These are phyloP conservation scores for Salisapilia sapeloensis DNA, from an alignment of 352 stramenopile species.

Conservation along the genomic window DNA sequence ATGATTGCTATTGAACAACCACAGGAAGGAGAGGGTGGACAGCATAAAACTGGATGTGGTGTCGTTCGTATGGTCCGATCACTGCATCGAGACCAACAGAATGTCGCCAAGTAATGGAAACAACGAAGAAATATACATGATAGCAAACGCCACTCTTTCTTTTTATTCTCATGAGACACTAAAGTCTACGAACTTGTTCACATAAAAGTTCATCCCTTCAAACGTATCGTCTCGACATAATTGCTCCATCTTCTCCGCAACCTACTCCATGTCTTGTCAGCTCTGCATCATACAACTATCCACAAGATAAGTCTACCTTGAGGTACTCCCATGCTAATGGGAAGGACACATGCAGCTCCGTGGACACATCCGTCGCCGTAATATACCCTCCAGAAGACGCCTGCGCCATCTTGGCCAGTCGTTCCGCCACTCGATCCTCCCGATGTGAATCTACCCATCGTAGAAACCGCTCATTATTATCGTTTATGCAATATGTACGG, in stretches of 20 bases:
- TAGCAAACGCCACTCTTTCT: background rate
- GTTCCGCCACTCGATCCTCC: slow-evolving; percentile 63
- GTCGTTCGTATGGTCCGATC: background rate
- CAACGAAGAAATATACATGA: background rate
- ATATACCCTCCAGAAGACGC: slow-evolving; percentile 63
- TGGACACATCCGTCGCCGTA: slow-evolving; percentile 83
- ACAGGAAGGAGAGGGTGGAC: background rate
- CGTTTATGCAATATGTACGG: too few species aligned
- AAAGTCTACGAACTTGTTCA: slow-evolving; percentile 79
- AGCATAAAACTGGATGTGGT: background rate
- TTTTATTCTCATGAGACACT: slow-evolving; percentile 2
- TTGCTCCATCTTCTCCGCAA: slow-evolving; percentile 85
- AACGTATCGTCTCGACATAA: slow-evolving; percentile 93
- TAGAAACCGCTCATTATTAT: slow-evolving; percentile 1
- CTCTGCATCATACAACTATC: background rate
- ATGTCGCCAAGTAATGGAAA: background rate
- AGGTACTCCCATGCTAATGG: slow-evolving; percentile 93
- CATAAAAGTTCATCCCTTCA: slow-evolving; percentile 90
- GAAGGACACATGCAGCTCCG: slow-evolving; percentile 86
- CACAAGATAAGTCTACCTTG: slow-evolving; percentile 22
- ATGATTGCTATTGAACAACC: slow-evolving; percentile 30
- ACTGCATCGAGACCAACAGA: background rate
- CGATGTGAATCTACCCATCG: slow-evolving; percentile 47
- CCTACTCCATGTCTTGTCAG: slow-evolving; percentile 11
- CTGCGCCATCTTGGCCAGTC: slow-evolving; percentile 57